Base-by-base conservation (phyloP, 1,284 basidiomycete species). In the Melampsora larici-populina region DNA sequence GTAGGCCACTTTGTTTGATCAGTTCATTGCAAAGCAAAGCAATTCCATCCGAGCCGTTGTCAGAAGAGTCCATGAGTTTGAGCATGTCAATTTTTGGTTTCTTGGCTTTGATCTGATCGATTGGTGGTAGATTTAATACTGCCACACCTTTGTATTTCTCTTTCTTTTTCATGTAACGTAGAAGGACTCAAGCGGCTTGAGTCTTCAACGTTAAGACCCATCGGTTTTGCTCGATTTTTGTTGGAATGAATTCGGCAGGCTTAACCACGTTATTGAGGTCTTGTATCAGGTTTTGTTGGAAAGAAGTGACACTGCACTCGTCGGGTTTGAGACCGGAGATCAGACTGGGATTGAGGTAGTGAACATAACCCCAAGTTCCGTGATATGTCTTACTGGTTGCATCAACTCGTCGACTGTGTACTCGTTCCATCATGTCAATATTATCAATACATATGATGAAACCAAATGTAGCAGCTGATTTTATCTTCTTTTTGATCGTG, bases 331-430 rank as follows among this genome's bases (percentile, higher is more conserved):
- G n/a, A 18, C 9, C 15, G 5, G 1, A 26, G 40, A 65, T 7
- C 63, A 65, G 63, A 6, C 43, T 36, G 15, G 6, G 8, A 7
- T 18, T 33, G 7, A 36, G 63, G 21, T 33, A 65, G 7, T 65
- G 63, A 6, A 65, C 63, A 65, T 65, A 65, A 6, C 63, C 63
- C 63, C 63, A 65, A 7, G 63, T 65, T 33, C 63, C 63, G 43
- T 65, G 65, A 51, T 51, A 51, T n/a, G n/a, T 51, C n/a, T n/a
- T n/a, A n/a, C n/a, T n/a, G n/a, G n/a, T n/a, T n/a, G n/a, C n/a
- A n/a, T n/a, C n/a, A n/a, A n/a, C n/a, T n/a, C n/a, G n/a, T n/a
- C n/a, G n/a, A n/a, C n/a, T n/a, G n/a, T n/a, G n/a, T n/a, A n/a
- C n/a, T n/a, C n/a, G n/a, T n/a, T n/a, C n/a, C n/a, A n/a, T n/a